Conservation (phyloP, 208 protist genomes). For the Crithidia fasciculata region DNA sequence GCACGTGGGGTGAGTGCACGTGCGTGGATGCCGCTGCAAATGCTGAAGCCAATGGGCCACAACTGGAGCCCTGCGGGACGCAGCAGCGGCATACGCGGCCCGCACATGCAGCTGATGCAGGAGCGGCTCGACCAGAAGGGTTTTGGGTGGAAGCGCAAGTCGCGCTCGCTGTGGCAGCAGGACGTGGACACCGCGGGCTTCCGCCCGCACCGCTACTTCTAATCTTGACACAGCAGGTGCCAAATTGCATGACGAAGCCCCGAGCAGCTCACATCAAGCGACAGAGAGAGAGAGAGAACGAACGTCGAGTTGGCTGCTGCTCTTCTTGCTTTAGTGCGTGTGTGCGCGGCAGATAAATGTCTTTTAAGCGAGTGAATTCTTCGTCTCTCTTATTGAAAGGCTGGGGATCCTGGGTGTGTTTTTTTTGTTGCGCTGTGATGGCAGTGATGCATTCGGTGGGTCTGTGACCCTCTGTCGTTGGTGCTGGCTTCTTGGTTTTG, state of each 20-base stretch:
- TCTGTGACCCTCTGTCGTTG: constrained; percentile 13
- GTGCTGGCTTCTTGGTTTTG: constrained; percentile 10
- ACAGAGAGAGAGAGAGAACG: background rate
- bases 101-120: constrained; percentile 79
- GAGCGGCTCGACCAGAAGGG: constrained; percentile 86
- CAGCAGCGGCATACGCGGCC: constrained; percentile 66
- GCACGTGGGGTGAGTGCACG: background rate
- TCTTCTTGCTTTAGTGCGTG: background rate
- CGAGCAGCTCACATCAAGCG: constrained; percentile 2
- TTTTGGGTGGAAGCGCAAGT: constrained; percentile 90
- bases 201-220: constrained; percentile 85
- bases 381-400: background rate
- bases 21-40: constrained; percentile 66
- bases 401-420: background rate
- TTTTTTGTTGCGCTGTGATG: constrained; percentile 3
- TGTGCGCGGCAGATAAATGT: background rate
- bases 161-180: constrained; percentile 86
- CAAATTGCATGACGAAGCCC: background rate
- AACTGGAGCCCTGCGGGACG: constrained; percentile 61
- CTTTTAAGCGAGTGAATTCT: background rate
- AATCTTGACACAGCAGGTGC: constrained; percentile 9
- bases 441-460: background rate
- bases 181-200: constrained; percentile 85
- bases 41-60: constrained; percentile 80
- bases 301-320: background rate